Percentiles rank a stretch among this genome's conserved stretches.
These are phyloP conservation scores for Aspergillus sp. DNA, from an alignment of 2,329 filamentous ascomycete genomes.

Conservation along the genomic window DNA sequence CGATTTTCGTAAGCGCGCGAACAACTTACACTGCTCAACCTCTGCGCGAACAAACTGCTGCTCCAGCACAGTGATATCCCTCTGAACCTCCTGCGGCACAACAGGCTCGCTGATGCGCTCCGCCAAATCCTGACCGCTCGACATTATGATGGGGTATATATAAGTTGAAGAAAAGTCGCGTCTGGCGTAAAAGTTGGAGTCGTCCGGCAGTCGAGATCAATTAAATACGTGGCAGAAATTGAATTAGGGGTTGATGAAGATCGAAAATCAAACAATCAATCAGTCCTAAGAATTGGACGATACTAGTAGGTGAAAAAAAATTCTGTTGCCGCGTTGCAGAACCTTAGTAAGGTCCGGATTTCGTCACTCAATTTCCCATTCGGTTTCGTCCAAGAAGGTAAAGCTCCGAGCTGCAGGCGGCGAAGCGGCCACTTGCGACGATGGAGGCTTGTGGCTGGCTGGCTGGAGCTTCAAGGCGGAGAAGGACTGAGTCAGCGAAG, in stretches of 20 bases:
- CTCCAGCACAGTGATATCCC: conserved; percentile 76
- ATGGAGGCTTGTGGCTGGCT: neutral
- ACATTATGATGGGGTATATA: neutral
- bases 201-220: too few species aligned
- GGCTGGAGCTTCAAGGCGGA: neutral
- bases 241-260: neutral
- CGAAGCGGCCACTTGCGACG: too few species aligned
- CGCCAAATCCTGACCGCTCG: conserved; percentile 17
- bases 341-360: conserved; percentile 4
- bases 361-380: conserved; percentile 10
- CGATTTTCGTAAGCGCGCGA: conserved; percentile 59
- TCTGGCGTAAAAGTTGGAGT: too few species aligned
- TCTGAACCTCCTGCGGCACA: conserved; percentile 52
- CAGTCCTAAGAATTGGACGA: neutral
- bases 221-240: too few species aligned
- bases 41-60: conserved; percentile 83
- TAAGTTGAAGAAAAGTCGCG: neutral
- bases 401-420: neutral
- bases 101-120: conserved; percentile 40
- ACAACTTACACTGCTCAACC: conserved; percentile 62
- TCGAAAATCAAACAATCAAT: neutral
- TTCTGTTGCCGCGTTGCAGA: conserved; percentile 7
- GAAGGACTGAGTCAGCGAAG: neutral
- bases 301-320: neutral
- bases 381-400: neutral